A percentile compares a stretch with the other conserved stretches of the same genome.
These are phyloP conservation scores for Ceriops zippeliana DNA, from an alignment of 345 rosid genomes.

Conservation along the genomic window DNA sequence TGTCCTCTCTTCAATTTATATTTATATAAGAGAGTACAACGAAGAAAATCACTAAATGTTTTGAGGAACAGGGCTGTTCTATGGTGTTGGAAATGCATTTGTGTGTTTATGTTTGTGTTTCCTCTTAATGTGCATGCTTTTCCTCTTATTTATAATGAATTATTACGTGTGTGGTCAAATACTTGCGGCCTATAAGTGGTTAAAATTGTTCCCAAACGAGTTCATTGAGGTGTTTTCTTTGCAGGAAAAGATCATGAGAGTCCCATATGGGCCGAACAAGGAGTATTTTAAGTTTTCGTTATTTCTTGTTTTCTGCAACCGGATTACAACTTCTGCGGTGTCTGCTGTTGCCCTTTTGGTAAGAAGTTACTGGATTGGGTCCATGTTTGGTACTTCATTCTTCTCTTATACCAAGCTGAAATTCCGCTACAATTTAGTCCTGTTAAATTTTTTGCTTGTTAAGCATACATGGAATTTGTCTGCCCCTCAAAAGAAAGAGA, in stretches of 20 bases:
- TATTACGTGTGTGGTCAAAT: background rate
- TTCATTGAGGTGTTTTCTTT: background rate
- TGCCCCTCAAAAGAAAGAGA: too few species aligned
- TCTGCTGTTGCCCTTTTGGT: slow-evolving; percentile 80
- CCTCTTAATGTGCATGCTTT: too few species aligned
- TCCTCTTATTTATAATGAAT: too few species aligned
- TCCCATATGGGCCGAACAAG: slow-evolving; percentile 76
- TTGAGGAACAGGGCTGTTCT: too few species aligned
- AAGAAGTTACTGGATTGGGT: background rate
- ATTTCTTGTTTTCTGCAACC: slow-evolving; percentile 94
- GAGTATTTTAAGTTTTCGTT: slow-evolving; percentile 76
- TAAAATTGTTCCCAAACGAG: background rate
- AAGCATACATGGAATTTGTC: too few species aligned
- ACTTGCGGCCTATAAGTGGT: background rate
- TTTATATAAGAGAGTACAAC: too few species aligned
- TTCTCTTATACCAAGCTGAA: background rate
- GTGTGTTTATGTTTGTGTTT: too few species aligned
- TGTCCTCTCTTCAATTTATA: too few species aligned
- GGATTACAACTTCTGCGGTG: slow-evolving; percentile 76
- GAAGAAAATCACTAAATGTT: too few species aligned
- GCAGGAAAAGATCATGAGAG: slow-evolving; percentile 95
- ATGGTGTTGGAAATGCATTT: too few species aligned
- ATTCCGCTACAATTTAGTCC: too few species aligned
- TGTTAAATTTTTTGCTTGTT: too few species aligned
- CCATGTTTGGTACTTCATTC: background rate